Percentiles rank a stretch among this genome's conserved stretches.
Evolutionary conservation across 2,329 filamentous ascomycete species (phyloP).

Genomic region (Albophoma yamanashiensis): DNA sequence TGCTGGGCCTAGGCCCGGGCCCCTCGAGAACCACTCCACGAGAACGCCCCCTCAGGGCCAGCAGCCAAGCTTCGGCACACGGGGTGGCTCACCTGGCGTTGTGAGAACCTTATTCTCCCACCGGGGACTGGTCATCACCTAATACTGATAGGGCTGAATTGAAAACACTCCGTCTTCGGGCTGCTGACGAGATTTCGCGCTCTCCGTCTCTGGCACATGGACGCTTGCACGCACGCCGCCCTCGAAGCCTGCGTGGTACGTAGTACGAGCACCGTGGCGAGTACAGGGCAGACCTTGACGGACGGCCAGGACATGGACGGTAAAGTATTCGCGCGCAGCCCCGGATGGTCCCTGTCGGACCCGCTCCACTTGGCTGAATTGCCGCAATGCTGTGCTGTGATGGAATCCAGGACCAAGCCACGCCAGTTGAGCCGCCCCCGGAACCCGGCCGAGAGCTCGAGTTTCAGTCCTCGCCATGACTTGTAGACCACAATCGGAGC

Average conservation of each 20-base stretch:
- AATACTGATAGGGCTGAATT: constrained; percentile 1
- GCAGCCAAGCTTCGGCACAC: neutral
- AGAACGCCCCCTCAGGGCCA: neutral
- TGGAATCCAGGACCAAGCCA: neutral
- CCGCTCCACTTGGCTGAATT: neutral
- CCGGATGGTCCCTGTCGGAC: neutral
- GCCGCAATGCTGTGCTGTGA: neutral
- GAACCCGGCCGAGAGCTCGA: neutral
- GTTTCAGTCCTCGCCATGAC: neutral
- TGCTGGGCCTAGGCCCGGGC: neutral
- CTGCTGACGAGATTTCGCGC: neutral
- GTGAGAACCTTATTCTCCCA: constrained; percentile 18
- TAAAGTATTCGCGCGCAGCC: neutral
- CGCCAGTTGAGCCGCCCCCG: neutral
- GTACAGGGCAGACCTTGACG: neutral
- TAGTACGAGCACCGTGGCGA: neutral
- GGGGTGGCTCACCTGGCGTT: neutral
- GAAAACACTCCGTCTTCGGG: neutral
- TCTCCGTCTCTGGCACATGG: neutral
- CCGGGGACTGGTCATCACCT: constrained; percentile 1
- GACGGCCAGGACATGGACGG: neutral
- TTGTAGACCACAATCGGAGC: neutral
- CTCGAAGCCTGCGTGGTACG: neutral
- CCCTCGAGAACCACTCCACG: neutral
- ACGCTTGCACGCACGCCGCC: neutral